These are phyloP conservation scores for Globisporangium apiculatum DNA, from an alignment of 352 stramenopile genomes.

Conservation along the genomic window DNA sequence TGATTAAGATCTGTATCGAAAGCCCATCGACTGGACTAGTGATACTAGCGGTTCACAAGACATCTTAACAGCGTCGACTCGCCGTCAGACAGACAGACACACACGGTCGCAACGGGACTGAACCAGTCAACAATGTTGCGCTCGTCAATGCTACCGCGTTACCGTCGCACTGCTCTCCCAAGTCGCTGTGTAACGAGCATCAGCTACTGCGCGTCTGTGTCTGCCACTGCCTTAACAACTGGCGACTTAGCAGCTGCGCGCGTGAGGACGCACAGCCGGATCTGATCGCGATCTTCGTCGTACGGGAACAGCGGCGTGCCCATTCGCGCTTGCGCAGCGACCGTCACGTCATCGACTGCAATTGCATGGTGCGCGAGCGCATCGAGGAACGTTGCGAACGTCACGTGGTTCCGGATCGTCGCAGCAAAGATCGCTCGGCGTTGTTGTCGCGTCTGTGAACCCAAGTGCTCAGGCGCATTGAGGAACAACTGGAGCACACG, in stretches of 20 bases:
- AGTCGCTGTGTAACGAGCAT: too few relatives aligned
- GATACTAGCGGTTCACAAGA: too few relatives aligned
- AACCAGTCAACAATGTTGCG: too few relatives aligned
- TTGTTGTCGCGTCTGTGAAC: constrained; percentile 2
- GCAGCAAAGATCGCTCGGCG: constrained; percentile 66
- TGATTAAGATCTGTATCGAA: too few relatives aligned
- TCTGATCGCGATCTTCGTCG: constrained; percentile 48
- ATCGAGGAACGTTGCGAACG: constrained; percentile 69
- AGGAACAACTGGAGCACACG: constrained; percentile 56
- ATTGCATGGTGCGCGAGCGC: constrained; percentile 45
- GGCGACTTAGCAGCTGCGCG: neutral
- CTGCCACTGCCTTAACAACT: too few relatives aligned
- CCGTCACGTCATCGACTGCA: constrained; percentile 59
- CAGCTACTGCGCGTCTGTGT: too few relatives aligned
- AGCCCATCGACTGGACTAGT: too few relatives aligned
- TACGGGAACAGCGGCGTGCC: constrained; percentile 41
- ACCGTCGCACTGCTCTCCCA: too few relatives aligned
- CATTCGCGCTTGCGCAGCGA: constrained; percentile 31
- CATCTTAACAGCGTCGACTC: too few relatives aligned
- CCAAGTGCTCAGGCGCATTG: neutral
- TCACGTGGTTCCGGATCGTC: constrained; percentile 70
- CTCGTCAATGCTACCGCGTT: too few relatives aligned
- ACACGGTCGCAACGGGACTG: too few relatives aligned
- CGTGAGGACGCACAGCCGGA: constrained; percentile 43
- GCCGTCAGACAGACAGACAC: too few relatives aligned